Evolutionary conservation across 1,139 yeast genomes (phyloP).

Genomic region (Pneumocystis jirovecii): DNA sequence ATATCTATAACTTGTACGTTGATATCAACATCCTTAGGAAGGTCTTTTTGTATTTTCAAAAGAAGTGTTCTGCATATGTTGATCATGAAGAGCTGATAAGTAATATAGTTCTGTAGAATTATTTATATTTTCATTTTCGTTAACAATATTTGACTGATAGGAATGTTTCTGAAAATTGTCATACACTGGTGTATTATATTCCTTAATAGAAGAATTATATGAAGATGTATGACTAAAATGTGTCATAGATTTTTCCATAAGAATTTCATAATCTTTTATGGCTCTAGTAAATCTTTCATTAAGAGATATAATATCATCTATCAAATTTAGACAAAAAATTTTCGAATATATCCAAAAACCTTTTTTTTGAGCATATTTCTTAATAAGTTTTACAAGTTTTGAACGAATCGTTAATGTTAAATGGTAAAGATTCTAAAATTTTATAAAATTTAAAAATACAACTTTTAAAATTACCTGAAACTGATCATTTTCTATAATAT

Average conservation of each 20-base stretch:
- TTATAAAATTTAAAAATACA: background rate
- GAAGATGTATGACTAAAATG: slow-evolving; percentile 13
- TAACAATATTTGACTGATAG: background rate
- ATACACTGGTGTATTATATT: background rate
- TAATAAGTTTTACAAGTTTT: slow-evolving; percentile 53
- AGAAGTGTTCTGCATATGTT: background rate
- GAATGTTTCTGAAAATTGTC: background rate
- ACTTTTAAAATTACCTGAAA: slow-evolving; percentile 4
- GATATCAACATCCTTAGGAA: background rate
- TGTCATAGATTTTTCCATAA: slow-evolving; percentile 37
- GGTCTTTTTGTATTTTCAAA: background rate
- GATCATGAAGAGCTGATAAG: background rate
- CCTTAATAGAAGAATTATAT: background rate
- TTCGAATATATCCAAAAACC: slow-evolving; percentile 49
- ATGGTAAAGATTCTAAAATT: slow-evolving; percentile 38
- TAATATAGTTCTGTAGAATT: background rate
- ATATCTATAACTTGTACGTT: background rate
- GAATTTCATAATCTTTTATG: slow-evolving; percentile 48
- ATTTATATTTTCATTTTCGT: background rate
- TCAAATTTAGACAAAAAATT: slow-evolving; percentile 36
- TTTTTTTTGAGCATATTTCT: slow-evolving; percentile 56
- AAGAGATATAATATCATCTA: slow-evolving; percentile 43
- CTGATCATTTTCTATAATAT: slow-evolving; percentile 27
- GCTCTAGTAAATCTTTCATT: slow-evolving; percentile 54
- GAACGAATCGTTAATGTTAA: slow-evolving; percentile 60